These are phyloP conservation scores for Xylaria sp. DNA, from an alignment of 2,329 filamentous ascomycete species.

Conservation along the genomic window DNA sequence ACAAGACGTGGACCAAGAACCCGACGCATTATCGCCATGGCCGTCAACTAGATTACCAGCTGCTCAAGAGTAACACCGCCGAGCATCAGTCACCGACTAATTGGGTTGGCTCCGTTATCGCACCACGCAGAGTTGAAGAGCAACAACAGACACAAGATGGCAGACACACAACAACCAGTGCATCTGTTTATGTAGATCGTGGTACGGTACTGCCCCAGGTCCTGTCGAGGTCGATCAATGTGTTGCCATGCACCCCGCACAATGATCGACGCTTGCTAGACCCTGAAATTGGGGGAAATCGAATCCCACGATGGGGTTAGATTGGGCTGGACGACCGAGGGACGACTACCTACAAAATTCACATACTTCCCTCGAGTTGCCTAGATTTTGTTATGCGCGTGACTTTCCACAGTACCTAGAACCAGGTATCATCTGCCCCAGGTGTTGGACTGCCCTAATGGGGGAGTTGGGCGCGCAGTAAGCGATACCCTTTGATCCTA, in stretches of 20 bases:
- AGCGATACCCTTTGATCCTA: constrained; percentile 3
- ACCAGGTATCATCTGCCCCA: neutral
- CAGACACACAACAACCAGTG: constrained; percentile 4
- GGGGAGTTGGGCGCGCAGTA: constrained; percentile 6
- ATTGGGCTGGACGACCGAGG: constrained; percentile 3
- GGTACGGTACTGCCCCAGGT: constrained; percentile 11
- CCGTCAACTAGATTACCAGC: neutral
- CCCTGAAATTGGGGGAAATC: constrained; percentile 20
- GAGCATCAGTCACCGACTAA: neutral
- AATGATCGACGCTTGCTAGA: constrained; percentile 31
- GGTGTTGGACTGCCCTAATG: neutral
- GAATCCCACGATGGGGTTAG: constrained; percentile 12
- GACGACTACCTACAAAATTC: neutral
- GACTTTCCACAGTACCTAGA: neutral
- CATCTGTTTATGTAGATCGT: constrained; percentile 9
- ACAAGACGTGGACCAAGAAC: constrained; percentile 1
- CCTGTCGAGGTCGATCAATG: constrained; percentile 11
- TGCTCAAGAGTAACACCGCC: neutral
- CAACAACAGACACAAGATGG: neutral
- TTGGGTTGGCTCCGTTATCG: neutral
- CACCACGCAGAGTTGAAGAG: neutral
- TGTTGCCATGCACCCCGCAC: constrained; percentile 34
- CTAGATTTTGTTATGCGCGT: neutral
- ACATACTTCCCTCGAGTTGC: neutral
- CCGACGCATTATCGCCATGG: constrained; percentile 12